Base-by-base conservation (phyloP, 1,139 yeast species). In the Debaryomyces sp. region DNA sequence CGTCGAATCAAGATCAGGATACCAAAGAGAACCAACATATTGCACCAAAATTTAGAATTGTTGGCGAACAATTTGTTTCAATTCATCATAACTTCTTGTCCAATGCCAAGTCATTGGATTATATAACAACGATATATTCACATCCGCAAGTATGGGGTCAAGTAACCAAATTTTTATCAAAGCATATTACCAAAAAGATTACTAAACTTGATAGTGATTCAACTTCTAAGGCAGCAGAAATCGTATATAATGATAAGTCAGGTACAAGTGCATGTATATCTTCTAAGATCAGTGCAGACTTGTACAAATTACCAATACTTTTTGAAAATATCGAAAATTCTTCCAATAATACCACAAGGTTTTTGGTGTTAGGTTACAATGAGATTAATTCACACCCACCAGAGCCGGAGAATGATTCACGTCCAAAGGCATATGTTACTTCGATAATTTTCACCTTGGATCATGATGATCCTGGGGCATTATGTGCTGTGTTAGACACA, bases 111-210 rank as follows among this genome's bases (percentile, higher is more conserved):
- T 73, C 73, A 27, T 57, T 84, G 1, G 60, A 70, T 1, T 64
- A 78, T 15, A 77, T 86, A 46, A 68, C 69, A 13, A 80, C 77
- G 35, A 78, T 94, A 23, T 89, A 89, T 68, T 87, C 97, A 2
- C 99, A 94, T 66, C 98, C 99, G 4, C 99, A 94, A 64, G 99
- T 91, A 0, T 94, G 99, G 99, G 96, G 97, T 4, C 99, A 94
- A 63, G 86, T 89, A 41, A 74, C 80, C 2, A 64, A 72, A 10
- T 86, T 84, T 63, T 62, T 87, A 45, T 60, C 64, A n/a, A 18
- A 43, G 13, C 54, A 64, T 3, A 57, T 74, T 45, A 59, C 64
- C 1, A 67, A 69, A 64, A 70, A 34, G 50, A 66, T 80, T n/a
- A 74, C 75, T 43, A 76, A 66, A 51, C 71, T 87, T 9, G 96